Conservation (phyloP, 208 protist species). For the Trypanosoma congolense region DNA sequence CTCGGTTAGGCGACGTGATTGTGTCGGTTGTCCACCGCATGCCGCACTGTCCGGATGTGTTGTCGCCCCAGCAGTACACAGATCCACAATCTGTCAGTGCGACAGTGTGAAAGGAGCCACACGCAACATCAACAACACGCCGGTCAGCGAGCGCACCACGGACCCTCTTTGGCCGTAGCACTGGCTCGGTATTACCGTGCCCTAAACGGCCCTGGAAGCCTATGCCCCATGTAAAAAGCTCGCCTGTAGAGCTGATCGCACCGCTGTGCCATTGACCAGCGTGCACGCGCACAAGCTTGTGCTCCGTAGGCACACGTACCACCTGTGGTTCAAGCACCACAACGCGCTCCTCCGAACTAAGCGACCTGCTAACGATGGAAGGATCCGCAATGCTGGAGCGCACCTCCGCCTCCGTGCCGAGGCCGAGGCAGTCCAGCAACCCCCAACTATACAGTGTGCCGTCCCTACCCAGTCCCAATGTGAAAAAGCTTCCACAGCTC, state of each 20-base stretch:
- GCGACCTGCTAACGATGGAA: conserved; percentile 50
- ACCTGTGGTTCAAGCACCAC: conserved; percentile 75
- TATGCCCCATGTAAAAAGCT: conserved; percentile 87
- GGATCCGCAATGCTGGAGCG: conserved; percentile 18
- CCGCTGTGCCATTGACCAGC: conserved; percentile 86
- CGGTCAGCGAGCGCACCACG: conserved; percentile 53
- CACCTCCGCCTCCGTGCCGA: conserved; percentile 62
- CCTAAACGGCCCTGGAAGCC: conserved; percentile 82
- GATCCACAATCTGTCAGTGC: conserved; percentile 54
- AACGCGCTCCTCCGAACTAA: conserved; percentile 71
- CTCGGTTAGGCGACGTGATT: conserved; percentile 63
- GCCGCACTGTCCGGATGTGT: conserved; percentile 72
- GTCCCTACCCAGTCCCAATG: conserved; percentile 57
- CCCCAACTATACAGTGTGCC: conserved; percentile 84
- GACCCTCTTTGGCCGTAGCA: conserved; percentile 59
- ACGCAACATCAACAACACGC: conserved; percentile 64
- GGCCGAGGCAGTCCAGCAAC: conserved; percentile 73
- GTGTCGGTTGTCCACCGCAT: conserved; percentile 35
- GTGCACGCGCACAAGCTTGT: conserved; percentile 56
- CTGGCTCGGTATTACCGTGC: conserved; percentile 60
- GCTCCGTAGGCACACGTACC: conserved; percentile 35
- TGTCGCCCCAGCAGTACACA: conserved; percentile 88
- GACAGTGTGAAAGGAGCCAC: conserved; percentile 83
- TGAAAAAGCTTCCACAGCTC: conserved; percentile 83
- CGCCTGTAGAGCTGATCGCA: conserved; percentile 66